These are phyloP conservation scores for Hura crepitans DNA, from an alignment of 441 rosid genomes.

Conservation along the genomic window DNA sequence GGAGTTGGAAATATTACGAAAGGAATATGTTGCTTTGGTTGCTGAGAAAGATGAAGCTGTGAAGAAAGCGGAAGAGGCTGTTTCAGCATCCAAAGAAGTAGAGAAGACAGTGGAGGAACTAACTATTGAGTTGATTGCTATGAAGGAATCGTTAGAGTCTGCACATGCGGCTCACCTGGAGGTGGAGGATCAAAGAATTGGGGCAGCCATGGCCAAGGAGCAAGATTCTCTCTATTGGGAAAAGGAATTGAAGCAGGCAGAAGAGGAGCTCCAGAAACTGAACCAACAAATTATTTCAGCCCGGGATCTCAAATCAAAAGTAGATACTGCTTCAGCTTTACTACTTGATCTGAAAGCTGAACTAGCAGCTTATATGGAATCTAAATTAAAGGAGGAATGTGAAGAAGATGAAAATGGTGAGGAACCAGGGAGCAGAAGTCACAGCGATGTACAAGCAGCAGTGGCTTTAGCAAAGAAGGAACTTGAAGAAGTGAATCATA, in stretches of 20 bases:
- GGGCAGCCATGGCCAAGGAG: conserved; percentile 83
- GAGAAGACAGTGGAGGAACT: conserved; percentile 85
- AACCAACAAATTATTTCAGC: conserved; percentile 66
- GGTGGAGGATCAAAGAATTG: conserved; percentile 87
- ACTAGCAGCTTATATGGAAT: conserved; percentile 78
- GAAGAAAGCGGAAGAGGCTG: conserved; percentile 70
- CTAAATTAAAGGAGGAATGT: conserved; percentile 49
- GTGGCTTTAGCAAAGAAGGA: conserved; percentile 75
- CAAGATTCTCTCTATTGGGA: conserved; percentile 83
- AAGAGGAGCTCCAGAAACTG: conserved; percentile 70
- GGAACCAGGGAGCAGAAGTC: conserved; percentile 40
- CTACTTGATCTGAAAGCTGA: conserved; percentile 75
- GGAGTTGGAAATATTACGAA: conserved; percentile 52
- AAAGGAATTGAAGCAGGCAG: conserved; percentile 80
- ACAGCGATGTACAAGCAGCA: conserved; percentile 48
- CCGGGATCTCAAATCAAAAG: conserved; percentile 64
- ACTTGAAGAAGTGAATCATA: conserved; percentile 67
- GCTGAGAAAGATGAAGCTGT: conserved; percentile 53
- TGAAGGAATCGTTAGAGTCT: conserved; percentile 78
- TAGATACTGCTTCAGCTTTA: conserved; percentile 66
- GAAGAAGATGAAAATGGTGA: conserved; percentile 22
- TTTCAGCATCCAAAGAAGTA: conserved; percentile 63
- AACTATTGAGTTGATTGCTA: conserved; percentile 75
- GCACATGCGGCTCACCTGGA: conserved; percentile 87
- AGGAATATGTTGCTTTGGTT: conserved; percentile 52